phyloP scores from a whole-genome alignment of 768 basidiomycete species.

The Hericium rajendrae region DNA sequence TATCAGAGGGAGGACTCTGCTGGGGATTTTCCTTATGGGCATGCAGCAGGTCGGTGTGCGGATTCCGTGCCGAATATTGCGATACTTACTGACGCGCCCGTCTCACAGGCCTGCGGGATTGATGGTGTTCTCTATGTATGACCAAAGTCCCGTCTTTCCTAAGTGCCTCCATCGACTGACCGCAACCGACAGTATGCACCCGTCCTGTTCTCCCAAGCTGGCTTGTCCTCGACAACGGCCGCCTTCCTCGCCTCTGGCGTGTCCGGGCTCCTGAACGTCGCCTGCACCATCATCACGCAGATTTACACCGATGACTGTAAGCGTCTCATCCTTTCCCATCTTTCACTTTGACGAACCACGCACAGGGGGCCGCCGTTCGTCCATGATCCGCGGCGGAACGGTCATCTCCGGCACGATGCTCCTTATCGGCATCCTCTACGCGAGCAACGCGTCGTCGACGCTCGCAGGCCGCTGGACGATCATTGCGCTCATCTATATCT shows the following conservation, averaged over 20 bases:
- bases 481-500: slow-evolving; percentile 38
- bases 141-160: neutral
- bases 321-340: neutral
- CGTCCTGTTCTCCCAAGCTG: slow-evolving; percentile 38
- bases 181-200: slow-evolving; percentile 30
- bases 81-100: no score
- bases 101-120: slow-evolving; percentile 20
- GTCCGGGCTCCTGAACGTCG: slow-evolving; percentile 35
- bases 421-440: slow-evolving; percentile 36
- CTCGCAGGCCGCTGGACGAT: slow-evolving; percentile 29
- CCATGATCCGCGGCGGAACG: slow-evolving; percentile 34
- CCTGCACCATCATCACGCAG: slow-evolving; percentile 29
- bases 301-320: slow-evolving; percentile 31
- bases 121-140: slow-evolving; percentile 26
- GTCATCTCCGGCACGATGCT: slow-evolving; percentile 30
- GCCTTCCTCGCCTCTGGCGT: slow-evolving; percentile 43
- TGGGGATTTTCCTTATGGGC: slow-evolving; percentile 35
- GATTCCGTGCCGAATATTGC: slow-evolving; percentile 7
- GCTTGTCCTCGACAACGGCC: slow-evolving; percentile 36
- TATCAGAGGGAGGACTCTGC: slow-evolving; percentile 25
- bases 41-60: slow-evolving; percentile 28
- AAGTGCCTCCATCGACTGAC: neutral
- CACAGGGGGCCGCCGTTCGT: slow-evolving; percentile 25
- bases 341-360: neutral
- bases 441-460: slow-evolving; percentile 22